Base-by-base conservation (phyloP, 23 red algal genomes). In the Gracilaria domingensis region DNA sequence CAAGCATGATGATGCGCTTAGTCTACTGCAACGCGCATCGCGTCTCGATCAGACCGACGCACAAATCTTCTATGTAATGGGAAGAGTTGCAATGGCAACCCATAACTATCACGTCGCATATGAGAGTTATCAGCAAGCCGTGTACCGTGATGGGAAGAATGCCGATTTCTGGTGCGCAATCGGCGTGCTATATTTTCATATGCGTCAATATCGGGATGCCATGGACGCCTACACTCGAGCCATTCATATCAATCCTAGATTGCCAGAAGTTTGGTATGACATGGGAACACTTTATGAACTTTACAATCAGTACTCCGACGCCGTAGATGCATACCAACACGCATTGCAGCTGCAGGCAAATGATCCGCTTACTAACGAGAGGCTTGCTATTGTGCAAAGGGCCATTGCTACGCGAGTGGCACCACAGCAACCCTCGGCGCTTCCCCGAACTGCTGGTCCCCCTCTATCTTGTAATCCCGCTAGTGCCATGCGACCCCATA, bases 161-260 rank as follows among this genome's bases (percentile, higher is more conserved):
- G 70, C 92, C 28, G 39, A 84, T 51, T 94, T 88, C 51, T 94
- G 92, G 92, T 94, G 92, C 51, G 74, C 92, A 1, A 94, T 94
- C 72, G 86, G 59, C 20, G 80, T 93, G 25, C 79, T 98, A 18
- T 98, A 98, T 56, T 94, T 83, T 91, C 91, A 94, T 48, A 84
- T 80, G 74, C 55, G 79, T 37, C 95, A 98, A 81, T 94, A 90
- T 74, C 49, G 67, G 50, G 95, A 98, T 49, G 95, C 95, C 1
- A 87, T 92, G 65, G 95, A 94, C 90, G 95, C 95, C 11, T 98
- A 98, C 57, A 75, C 88, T 11, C 84, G 81, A 34, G 95, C 95
- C 21, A 93, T 98, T 70, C 83, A 73, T 33, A 81, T 94, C 37
- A 77, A 90, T 72, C 21, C 92, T 20, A 75, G 74, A n/a, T 30